Evolutionary conservation across 2,329 filamentous ascomycete genomes (phyloP).

Genomic region (Fusarium ramigenum): DNA sequence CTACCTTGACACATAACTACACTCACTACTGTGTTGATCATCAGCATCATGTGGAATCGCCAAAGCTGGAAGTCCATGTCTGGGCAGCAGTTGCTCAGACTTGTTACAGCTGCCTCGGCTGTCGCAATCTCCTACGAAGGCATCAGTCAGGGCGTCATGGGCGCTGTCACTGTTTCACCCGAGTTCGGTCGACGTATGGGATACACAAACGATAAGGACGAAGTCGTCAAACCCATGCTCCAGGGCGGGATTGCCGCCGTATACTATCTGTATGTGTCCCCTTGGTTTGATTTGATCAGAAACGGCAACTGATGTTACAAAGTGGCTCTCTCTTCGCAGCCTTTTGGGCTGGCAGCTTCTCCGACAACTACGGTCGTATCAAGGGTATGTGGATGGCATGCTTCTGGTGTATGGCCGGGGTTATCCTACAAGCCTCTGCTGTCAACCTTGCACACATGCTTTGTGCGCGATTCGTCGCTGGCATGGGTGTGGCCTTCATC

Average conservation of each 20-base stretch:
- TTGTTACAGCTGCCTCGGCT: constrained; percentile 18
- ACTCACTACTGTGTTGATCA: background rate
- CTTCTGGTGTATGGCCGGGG: constrained; percentile 58
- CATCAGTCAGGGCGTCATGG: constrained; percentile 62
- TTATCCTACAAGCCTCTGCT: constrained; percentile 56
- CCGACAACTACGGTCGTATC: constrained; percentile 55
- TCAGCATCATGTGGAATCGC: constrained; percentile 4
- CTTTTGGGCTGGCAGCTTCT: constrained; percentile 28
- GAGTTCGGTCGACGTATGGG: constrained; percentile 41
- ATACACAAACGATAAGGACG: background rate
- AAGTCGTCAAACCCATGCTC: constrained; percentile 1
- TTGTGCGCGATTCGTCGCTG: constrained; percentile 58
- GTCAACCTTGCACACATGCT: constrained; percentile 58
- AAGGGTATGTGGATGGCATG: constrained; percentile 48
- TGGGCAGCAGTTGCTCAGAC: constrained; percentile 12
- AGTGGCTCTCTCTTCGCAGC: constrained; percentile 44
- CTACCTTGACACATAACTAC: background rate
- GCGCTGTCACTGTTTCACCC: constrained; percentile 56
- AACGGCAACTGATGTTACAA: background rate
- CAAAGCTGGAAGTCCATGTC: constrained; percentile 16
- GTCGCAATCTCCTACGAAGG: constrained; percentile 31
- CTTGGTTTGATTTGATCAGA: background rate
- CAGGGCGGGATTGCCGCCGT: constrained; percentile 8
- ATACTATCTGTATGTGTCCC: background rate
- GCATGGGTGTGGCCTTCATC: constrained; percentile 61